Percentiles rank a stretch among this genome's conserved stretches.
Conservation (phyloP, 176 grass and related monocot species). For the Lolium multiflorum region DNA sequence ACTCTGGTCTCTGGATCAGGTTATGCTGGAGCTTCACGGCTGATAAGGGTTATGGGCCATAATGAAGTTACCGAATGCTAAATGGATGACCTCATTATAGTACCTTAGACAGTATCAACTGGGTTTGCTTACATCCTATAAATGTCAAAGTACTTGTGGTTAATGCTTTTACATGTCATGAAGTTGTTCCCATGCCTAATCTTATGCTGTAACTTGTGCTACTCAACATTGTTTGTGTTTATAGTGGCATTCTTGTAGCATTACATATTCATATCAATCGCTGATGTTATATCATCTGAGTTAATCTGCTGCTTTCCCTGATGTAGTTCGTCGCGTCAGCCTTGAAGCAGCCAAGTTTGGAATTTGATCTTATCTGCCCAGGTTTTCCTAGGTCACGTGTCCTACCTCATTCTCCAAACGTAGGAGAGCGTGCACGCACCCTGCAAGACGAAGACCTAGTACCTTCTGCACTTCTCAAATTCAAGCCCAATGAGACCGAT, state of each 20-base stretch:
- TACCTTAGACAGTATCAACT: not conserved
- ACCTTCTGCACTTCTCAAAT: slow-evolving; percentile 79
- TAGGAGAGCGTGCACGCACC: slow-evolving; percentile 56
- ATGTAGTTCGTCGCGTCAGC: slow-evolving; percentile 74
- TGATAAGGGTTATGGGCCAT: not conserved
- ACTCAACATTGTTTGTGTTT: slow-evolving; percentile 4
- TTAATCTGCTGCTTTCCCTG: slow-evolving; percentile 22
- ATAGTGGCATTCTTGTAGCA: not conserved
- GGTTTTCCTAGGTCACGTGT: slow-evolving; percentile 59
- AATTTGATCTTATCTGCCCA: slow-evolving; percentile 77
- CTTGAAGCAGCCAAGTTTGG: slow-evolving; percentile 80
- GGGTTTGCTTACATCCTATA: not conserved
- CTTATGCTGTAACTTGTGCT: not conserved
- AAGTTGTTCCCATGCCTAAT: slow-evolving; percentile 5
- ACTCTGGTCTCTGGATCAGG: not conserved
- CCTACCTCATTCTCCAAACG: slow-evolving; percentile 54
- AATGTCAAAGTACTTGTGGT: not conserved
- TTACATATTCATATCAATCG: slow-evolving; percentile 3
- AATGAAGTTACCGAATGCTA: not conserved
- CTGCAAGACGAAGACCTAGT: slow-evolving; percentile 81
- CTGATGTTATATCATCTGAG: slow-evolving; percentile 1
- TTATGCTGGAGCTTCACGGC: not conserved
- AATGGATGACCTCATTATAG: not conserved
- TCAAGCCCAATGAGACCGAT: slow-evolving; percentile 78
- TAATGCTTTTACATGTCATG: not conserved